These are phyloP conservation scores for Marasmius oreades DNA, from an alignment of 1,284 basidiomycete genomes.

Conservation along the genomic window DNA sequence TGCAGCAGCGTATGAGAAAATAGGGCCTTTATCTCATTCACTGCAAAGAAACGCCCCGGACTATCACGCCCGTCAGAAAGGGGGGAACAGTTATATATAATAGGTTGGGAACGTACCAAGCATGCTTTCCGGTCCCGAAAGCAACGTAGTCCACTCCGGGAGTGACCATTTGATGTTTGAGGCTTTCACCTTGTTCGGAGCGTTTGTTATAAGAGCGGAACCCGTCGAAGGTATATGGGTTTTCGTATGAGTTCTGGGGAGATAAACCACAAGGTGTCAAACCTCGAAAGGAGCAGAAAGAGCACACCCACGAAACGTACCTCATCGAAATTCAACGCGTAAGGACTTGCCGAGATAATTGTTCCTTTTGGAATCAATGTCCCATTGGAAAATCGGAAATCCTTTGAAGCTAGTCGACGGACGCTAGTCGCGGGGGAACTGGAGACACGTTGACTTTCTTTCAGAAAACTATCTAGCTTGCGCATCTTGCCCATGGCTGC, in stretches of 20 bases:
- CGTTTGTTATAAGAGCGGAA: not conserved
- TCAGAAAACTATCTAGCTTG: not conserved
- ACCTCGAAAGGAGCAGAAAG: not conserved
- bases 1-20: not conserved
- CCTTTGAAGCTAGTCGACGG: not conserved
- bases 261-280: not conserved
- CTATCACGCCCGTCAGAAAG: not conserved
- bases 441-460: not conserved
- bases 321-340: not conserved
- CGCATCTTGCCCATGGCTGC: slow-evolving; percentile 3
- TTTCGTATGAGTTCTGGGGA: not conserved
- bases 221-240: not conserved
- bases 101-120: not conserved
- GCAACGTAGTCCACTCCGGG: not conserved
- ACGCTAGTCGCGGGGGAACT: not conserved
- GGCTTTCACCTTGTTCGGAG: not conserved
- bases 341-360: not conserved
- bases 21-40: not conserved
- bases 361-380: not conserved
- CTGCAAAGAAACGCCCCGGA: slow-evolving; percentile 1
- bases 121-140: not conserved
- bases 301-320: not conserved
- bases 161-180: slow-evolving; percentile 2
- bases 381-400: not conserved
- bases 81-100: not conserved